These are phyloP conservation scores for Tilletia walkeri DNA, from an alignment of 1,284 basidiomycete genomes.

Conservation along the genomic window DNA sequence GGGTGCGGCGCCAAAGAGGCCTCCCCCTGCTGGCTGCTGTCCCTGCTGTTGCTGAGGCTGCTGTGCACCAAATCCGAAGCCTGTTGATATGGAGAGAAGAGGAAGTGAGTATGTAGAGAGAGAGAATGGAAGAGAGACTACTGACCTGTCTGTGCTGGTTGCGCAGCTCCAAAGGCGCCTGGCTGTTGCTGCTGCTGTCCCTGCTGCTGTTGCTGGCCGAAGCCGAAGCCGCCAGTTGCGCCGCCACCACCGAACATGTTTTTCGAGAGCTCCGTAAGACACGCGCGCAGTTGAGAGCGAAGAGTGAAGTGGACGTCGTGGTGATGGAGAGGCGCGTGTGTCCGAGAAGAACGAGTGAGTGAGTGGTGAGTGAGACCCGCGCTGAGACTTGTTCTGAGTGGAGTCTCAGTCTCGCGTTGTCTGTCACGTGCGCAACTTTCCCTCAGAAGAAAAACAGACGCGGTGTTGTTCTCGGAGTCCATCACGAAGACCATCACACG, in stretches of 20 bases:
- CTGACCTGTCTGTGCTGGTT: neutral
- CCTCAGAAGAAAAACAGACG: no score
- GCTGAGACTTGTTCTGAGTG: no score
- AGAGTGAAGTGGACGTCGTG: no score
- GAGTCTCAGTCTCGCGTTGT: no score
- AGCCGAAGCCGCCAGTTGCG: conserved; percentile 10
- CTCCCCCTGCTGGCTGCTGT: conserved; percentile 21
- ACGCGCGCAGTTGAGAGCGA: no score
- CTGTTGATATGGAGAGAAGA: neutral
- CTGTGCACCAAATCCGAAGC: conserved; percentile 12
- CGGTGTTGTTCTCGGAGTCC: neutral
- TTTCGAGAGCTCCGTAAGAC: neutral
- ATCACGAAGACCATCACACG: neutral
- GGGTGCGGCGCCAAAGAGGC: conserved; percentile 37
- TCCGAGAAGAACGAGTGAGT: no score
- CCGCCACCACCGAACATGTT: neutral
- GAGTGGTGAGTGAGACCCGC: no score
- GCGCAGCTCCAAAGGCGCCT: conserved; percentile 2
- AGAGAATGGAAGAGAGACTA: neutral
- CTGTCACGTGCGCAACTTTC: no score
- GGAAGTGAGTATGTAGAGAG: neutral
- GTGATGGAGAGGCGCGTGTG: no score
- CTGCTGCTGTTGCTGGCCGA: conserved; percentile 13
- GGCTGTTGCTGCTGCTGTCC: neutral
- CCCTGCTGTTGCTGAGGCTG: conserved; percentile 14